Conservation (phyloP, 2,329 filamentous ascomycete genomes). For the Exophiala alcalophila region DNA sequence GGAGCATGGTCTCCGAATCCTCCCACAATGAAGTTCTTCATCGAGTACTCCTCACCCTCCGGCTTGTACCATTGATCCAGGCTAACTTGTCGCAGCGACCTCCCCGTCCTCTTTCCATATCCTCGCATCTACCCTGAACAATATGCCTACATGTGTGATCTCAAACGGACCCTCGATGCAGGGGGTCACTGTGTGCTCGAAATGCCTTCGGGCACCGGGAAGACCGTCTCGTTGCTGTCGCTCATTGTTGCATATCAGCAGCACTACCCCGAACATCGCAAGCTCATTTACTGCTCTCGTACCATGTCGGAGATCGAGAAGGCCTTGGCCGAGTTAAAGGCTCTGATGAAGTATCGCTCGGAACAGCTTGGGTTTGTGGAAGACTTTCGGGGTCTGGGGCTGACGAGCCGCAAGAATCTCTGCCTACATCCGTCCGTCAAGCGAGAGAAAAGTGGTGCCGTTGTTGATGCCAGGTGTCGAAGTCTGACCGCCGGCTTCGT, state of each 20-base stretch:
- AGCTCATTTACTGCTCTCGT: constrained; percentile 97
- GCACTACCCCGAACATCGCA: constrained; percentile 85
- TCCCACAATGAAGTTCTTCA: constrained; percentile 71
- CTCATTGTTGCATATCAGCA: constrained; percentile 97
- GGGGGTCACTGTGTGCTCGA: constrained; percentile 94
- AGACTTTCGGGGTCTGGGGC: constrained; percentile 85
- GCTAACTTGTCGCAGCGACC: constrained; percentile 50
- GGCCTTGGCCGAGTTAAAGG: constrained; percentile 84
- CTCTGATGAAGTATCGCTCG: constrained; percentile 89
- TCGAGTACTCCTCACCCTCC: constrained; percentile 53
- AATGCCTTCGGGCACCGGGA: constrained; percentile 98
- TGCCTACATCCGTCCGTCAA: constrained; percentile 96
- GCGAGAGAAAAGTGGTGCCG: constrained; percentile 86
- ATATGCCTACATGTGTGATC: constrained; percentile 79
- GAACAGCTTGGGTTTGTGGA: constrained; percentile 86
- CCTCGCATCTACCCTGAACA: constrained; percentile 71
- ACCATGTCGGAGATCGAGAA: constrained; percentile 99
- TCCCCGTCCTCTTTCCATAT: constrained; percentile 71
- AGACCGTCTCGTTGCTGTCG: constrained; percentile 91
- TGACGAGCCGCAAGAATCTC: constrained; percentile 95
- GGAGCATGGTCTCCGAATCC: background rate
- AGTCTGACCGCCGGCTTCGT: constrained; percentile 95
- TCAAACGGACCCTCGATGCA: constrained; percentile 85
- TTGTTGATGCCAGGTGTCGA: constrained; percentile 94
- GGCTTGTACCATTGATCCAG: constrained; percentile 9